A percentile compares a stretch with the other conserved stretches of the same genome.
Evolutionary conservation across 2,329 filamentous ascomycete genomes (phyloP).

Genomic region (Penicillium sp.): DNA sequence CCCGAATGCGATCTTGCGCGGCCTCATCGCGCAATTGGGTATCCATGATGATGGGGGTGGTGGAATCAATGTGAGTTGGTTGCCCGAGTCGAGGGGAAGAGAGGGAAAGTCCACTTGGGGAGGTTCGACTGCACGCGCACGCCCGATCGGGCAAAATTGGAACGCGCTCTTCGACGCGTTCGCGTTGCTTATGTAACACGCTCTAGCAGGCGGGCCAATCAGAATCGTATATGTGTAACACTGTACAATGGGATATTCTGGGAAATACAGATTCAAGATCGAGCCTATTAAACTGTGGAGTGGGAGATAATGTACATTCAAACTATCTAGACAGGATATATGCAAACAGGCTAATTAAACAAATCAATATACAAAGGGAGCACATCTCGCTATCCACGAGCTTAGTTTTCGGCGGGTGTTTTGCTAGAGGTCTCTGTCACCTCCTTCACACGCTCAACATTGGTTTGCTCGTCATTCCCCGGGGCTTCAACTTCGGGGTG

Average conservation of each 20-base stretch:
- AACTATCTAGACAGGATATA: constrained; percentile 15
- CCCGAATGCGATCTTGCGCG: constrained; percentile 78
- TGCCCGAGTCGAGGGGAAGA: constrained; percentile 18
- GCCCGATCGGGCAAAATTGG: constrained; percentile 41
- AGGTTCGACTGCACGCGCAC: constrained; percentile 20
- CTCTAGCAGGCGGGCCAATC: neutral
- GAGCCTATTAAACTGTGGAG: neutral
- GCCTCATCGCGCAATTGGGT: constrained; percentile 83
- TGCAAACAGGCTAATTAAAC: constrained; percentile 15
- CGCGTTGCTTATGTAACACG: constrained; percentile 27
- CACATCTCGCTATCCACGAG: neutral
- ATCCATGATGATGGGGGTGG: constrained; percentile 61
- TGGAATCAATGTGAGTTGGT: constrained; percentile 15
- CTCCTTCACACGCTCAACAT: neutral
- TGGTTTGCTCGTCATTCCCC: neutral
- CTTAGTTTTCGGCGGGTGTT: neutral
- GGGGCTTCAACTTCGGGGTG: neutral
- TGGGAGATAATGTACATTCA: constrained; percentile 16
- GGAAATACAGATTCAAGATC: neutral
- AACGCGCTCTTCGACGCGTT: constrained; percentile 30
- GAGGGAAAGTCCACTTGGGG: constrained; percentile 22
- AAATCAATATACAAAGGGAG: constrained; percentile 11
- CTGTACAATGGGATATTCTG: neutral
- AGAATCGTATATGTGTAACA: neutral
- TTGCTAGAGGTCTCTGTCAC: neutral